A percentile compares a stretch with the other conserved stretches of the same genome.
These are phyloP conservation scores for Mycena alexandri DNA, from an alignment of 768 basidiomycete species.

Conservation along the genomic window DNA sequence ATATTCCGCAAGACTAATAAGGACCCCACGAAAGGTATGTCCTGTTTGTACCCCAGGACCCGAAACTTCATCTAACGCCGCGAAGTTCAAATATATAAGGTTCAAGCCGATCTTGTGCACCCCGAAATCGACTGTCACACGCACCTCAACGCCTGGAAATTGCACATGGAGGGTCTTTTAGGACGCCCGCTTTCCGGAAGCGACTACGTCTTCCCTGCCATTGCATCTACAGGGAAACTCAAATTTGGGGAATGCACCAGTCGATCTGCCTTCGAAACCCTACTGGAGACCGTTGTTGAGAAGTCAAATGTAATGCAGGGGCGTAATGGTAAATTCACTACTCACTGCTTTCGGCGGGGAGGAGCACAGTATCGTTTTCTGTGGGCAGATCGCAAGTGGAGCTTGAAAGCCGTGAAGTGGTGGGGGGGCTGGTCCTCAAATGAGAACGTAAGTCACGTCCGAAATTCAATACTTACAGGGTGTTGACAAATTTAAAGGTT, in stretches of 20 bases:
- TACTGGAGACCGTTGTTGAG: conserved; percentile 40
- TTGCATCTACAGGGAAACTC: conserved; percentile 40
- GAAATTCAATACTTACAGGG: neutral
- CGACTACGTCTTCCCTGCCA: conserved; percentile 42
- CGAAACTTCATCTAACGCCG: neutral
- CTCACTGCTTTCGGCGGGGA: conserved; percentile 45
- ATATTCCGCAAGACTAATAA: conserved; percentile 42
- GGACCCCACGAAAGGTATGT: conserved; percentile 38
- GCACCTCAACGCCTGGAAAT: conserved; percentile 32
- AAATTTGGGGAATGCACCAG: conserved; percentile 41
- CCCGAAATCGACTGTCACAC: conserved; percentile 40
- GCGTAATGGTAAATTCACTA: conserved; percentile 40
- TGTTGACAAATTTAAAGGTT: conserved; percentile 26
- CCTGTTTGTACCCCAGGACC: neutral
- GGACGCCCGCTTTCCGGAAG: conserved; percentile 26
- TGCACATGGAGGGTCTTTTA: conserved; percentile 23
- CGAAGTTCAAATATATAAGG: conserved; percentile 30
- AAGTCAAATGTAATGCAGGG: conserved; percentile 33
- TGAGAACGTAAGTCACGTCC: conserved; percentile 34
- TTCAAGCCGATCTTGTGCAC: conserved; percentile 28
- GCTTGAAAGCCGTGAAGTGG: conserved; percentile 44
- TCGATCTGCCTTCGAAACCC: conserved; percentile 40
- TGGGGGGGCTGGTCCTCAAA: conserved; percentile 46
- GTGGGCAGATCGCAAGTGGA: conserved; percentile 45
- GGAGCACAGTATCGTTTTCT: conserved; percentile 47